Evolutionary conservation across 345 rosid genomes (phyloP).

Genomic region (Odontarrhena argentea): DNA sequence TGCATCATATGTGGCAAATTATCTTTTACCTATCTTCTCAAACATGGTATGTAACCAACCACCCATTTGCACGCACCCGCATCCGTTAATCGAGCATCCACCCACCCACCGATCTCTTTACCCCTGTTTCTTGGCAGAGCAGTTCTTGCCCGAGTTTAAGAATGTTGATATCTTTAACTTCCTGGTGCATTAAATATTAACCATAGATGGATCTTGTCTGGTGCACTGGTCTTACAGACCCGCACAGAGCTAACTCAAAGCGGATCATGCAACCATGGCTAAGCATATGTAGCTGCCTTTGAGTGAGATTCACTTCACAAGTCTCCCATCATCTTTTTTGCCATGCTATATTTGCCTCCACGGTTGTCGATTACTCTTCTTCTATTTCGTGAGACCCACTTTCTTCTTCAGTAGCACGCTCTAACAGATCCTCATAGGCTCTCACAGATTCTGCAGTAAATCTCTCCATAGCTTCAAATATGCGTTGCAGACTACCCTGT

Average conservation of each 20-base stretch:
- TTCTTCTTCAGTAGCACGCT: conserved; percentile 66
- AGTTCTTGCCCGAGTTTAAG: background rate
- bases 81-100: background rate
- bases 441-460: conserved; percentile 59
- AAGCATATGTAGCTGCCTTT: background rate
- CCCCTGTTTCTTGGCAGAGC: background rate
- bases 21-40: conserved; percentile 9
- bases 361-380: conserved; percentile 41
- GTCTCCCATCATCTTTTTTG: conserved; percentile 4
- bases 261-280: conserved; percentile 18
- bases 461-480: conserved; percentile 86
- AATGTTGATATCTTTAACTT: conserved; percentile 10
- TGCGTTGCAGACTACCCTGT: conserved; percentile 63
- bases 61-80: background rate
- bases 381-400: conserved; percentile 42
- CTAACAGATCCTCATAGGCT: conserved; percentile 77
- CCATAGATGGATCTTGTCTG: background rate
- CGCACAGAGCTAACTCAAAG: background rate
- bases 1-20: conserved; percentile 13
- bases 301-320: conserved; percentile 16
- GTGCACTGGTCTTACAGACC: background rate
- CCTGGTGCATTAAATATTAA: conserved; percentile 1
- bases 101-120: conserved; percentile 4
- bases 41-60: background rate
- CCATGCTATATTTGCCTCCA: background rate